These are phyloP conservation scores for Lophiotrema nucula DNA, from an alignment of 495 filamentous ascomycete genomes.

Conservation along the genomic window DNA sequence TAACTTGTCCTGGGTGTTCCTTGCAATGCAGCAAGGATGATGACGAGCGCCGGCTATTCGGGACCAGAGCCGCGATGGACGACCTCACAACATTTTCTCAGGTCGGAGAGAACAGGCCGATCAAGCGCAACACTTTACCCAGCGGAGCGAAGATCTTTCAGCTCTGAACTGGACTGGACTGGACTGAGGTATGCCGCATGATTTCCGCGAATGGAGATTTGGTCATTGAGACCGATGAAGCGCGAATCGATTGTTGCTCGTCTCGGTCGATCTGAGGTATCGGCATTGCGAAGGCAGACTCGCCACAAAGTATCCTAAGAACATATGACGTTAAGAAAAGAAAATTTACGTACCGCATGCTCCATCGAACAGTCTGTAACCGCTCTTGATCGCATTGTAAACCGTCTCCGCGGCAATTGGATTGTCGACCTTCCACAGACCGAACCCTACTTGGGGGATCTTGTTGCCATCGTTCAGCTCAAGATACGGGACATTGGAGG, in stretches of 20 bases:
- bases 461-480: slow-evolving; percentile 32
- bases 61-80: slow-evolving; percentile 3
- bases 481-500: slow-evolving; percentile 20
- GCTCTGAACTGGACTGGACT: too few species aligned
- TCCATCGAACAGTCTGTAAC: slow-evolving; percentile 34
- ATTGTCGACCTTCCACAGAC: slow-evolving; percentile 37
- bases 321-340: too few species aligned
- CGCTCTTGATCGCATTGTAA: slow-evolving; percentile 35
- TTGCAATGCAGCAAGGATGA: slow-evolving; percentile 2
- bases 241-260: too few species aligned
- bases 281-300: too few species aligned
- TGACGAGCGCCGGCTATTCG: background rate
- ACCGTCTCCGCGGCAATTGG: slow-evolving; percentile 30
- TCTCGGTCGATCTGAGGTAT: too few species aligned
- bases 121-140: background rate
- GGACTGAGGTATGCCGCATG: too few species aligned
- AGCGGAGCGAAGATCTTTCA: background rate
- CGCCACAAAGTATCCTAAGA: too few species aligned
- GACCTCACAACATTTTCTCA: background rate
- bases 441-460: slow-evolving; percentile 39
- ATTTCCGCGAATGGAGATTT: too few species aligned
- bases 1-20: background rate
- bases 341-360: slow-evolving; percentile 41
- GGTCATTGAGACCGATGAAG: too few species aligned
- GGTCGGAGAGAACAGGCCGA: background rate